Conservation (phyloP, 768 basidiomycete genomes). For the Mycena indigotica region DNA sequence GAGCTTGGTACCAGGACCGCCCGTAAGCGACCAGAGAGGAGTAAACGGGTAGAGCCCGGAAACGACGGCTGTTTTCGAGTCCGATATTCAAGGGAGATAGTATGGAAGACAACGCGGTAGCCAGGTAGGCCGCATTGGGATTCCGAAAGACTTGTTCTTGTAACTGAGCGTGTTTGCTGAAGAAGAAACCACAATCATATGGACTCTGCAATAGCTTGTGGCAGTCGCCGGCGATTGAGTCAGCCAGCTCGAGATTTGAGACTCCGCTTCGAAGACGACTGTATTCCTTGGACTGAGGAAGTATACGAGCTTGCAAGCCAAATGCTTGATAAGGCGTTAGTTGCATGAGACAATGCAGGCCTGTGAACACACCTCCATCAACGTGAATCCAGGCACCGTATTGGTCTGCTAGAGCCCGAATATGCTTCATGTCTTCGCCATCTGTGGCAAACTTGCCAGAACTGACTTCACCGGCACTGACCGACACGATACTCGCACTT, state of each 20-base stretch:
- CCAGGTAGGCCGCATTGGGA: conserved; percentile 16
- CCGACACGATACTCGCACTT: conserved; percentile 8
- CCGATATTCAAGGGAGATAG: conserved; percentile 20
- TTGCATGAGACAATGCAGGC: background rate
- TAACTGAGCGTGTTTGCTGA: conserved; percentile 8
- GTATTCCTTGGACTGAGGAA: conserved; percentile 6
- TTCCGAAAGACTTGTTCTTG: conserved; percentile 17
- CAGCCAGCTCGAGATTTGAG: conserved; percentile 7
- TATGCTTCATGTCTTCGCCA: conserved; percentile 12
- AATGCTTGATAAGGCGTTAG: conserved; percentile 4
- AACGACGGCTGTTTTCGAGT: conserved; percentile 20
- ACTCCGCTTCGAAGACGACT: conserved; percentile 6
- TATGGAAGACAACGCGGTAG: background rate
- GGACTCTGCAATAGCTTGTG: conserved; percentile 20
- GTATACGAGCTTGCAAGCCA: conserved; percentile 17
- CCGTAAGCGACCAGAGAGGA: conserved; percentile 18
- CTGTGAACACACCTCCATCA: conserved; percentile 10
- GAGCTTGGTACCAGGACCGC: conserved; percentile 13
- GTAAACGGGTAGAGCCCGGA: conserved; percentile 21
- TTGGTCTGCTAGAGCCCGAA: conserved; percentile 18
- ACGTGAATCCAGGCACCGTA: conserved; percentile 22
- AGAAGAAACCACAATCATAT: conserved; percentile 22
- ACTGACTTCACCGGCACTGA: conserved; percentile 19
- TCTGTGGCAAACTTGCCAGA: conserved; percentile 19
- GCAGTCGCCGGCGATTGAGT: conserved; percentile 19